A percentile compares a stretch with the other conserved stretches of the same genome.
These are phyloP conservation scores for Ehretia macrophylla DNA, from an alignment of 257 asterid species.

Conservation along the genomic window DNA sequence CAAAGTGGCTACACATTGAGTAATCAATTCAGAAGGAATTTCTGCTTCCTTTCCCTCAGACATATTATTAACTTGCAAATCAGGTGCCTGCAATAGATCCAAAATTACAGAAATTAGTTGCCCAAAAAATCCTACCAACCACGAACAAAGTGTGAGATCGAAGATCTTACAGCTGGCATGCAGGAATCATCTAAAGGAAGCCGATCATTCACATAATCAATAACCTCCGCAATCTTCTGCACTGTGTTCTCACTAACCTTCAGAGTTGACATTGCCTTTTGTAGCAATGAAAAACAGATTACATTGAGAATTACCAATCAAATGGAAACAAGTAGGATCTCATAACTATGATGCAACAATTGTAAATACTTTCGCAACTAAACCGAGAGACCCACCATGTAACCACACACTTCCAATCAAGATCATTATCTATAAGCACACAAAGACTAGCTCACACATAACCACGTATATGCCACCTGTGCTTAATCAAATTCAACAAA, in stretches of 20 bases:
- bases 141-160: not conserved
- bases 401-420: too few species aligned
- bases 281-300: not conserved
- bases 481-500: too few species aligned
- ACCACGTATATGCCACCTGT: too few species aligned
- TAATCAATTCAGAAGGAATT: constrained; percentile 74
- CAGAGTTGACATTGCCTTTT: constrained; percentile 69
- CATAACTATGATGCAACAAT: too few species aligned
- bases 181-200: constrained; percentile 36
- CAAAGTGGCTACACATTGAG: constrained; percentile 74
- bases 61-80: constrained; percentile 35
- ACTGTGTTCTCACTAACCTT: constrained; percentile 39
- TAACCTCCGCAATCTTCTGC: constrained; percentile 70
- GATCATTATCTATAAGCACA: too few species aligned
- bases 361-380: not conserved
- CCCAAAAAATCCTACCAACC: constrained; percentile 12
- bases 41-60: constrained; percentile 46
- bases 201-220: constrained; percentile 37
- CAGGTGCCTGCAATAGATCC: constrained; percentile 43
- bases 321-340: too few species aligned
- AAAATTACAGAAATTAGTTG: constrained; percentile 10
- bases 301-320: not conserved
- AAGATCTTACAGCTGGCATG: constrained; percentile 37
- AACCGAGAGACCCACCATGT: not conserved
- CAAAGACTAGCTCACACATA: too few species aligned